Percentiles rank a stretch among this genome's conserved stretches.
Conservation (phyloP, 1,139 yeast genomes). For the Kodamaea sp. region DNA sequence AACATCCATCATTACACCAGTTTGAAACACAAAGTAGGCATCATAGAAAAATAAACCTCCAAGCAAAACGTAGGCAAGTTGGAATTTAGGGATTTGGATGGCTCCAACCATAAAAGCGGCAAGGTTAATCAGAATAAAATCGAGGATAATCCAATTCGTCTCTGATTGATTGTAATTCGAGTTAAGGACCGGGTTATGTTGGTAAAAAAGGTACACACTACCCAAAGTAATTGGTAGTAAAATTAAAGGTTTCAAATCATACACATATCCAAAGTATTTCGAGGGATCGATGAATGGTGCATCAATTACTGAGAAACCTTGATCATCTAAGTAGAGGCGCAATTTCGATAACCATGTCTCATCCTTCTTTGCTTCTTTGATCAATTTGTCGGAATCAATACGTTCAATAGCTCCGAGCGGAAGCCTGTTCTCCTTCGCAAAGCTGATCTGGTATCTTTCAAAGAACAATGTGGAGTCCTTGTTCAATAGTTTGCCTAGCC, state of each 20-base stretch:
- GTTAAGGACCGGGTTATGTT: conserved; percentile 23
- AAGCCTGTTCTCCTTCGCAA: conserved; percentile 18
- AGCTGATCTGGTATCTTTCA: conserved; percentile 22
- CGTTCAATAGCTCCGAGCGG: conserved; percentile 26
- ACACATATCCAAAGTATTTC: conserved; percentile 28
- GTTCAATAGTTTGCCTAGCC: conserved; percentile 4
- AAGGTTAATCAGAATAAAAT: conserved; percentile 35
- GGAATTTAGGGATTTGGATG: conserved; percentile 39
- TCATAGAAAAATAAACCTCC: conserved; percentile 60
- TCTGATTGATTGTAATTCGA: conserved; percentile 10
- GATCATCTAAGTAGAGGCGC: conserved; percentile 15
- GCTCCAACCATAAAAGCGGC: conserved; percentile 38
- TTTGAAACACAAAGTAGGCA: conserved; percentile 64
- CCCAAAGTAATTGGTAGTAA: conserved; percentile 22
- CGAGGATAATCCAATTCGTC: conserved; percentile 31
- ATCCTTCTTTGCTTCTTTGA: conserved; percentile 13
- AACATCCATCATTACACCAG: conserved; percentile 63
- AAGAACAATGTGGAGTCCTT: conserved; percentile 13
- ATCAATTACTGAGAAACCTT: conserved; percentile 18
- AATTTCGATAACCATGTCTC: conserved; percentile 17
- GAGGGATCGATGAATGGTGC: conserved; percentile 21
- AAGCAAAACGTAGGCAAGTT: conserved; percentile 46
- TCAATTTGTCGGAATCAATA: conserved; percentile 12
- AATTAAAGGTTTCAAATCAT: conserved; percentile 34
- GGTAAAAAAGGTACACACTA: conserved; percentile 21